Percentiles rank a stretch among this genome's conserved stretches.
Conservation (phyloP, 108 stramenopile species). For the Chaetoceros tenuissimus region DNA sequence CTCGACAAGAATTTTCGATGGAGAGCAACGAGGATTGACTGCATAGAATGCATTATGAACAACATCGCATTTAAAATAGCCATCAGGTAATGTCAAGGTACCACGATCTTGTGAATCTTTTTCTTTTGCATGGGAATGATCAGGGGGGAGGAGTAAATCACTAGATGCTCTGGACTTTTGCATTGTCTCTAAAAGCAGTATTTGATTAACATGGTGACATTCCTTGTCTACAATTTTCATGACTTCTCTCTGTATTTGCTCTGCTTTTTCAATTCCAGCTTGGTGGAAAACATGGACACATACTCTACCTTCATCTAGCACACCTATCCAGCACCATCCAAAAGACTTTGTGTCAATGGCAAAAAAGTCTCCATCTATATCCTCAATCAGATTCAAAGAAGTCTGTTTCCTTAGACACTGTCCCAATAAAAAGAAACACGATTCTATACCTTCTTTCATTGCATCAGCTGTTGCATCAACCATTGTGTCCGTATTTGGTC, state of each 20-base stretch:
- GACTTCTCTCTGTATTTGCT: conserved; percentile 18
- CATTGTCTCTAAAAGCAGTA: conserved; percentile 49
- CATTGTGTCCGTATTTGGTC: conserved; percentile 38
- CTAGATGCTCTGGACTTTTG: conserved; percentile 48
- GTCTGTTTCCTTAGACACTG: conserved; percentile 12
- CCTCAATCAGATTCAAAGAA: conserved; percentile 7
- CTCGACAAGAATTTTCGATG: conserved; percentile 44
- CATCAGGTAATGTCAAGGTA: conserved; percentile 11
- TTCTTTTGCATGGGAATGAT: background rate
- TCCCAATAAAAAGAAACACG: conserved; percentile 29
- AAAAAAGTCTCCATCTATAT: conserved; percentile 14
- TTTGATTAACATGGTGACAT: conserved; percentile 58
- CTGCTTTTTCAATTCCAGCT: conserved; percentile 33
- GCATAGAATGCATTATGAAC: conserved; percentile 31
- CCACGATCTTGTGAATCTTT: conserved; percentile 2
- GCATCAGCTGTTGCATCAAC: conserved; percentile 45
- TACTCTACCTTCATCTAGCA: conserved; percentile 6
- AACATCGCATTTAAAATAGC: conserved; percentile 43
- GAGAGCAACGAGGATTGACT: conserved; percentile 46
- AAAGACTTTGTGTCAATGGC: conserved; percentile 7
- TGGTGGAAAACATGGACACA: conserved; percentile 55
- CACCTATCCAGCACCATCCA: background rate
- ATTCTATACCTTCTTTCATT: conserved; percentile 42
- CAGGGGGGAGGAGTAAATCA: conserved; percentile 32
- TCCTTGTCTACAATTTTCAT: conserved; percentile 8